Evolutionary conservation across 805 yeast genomes (phyloP).

Genomic region (Priceomyces medius): DNA sequence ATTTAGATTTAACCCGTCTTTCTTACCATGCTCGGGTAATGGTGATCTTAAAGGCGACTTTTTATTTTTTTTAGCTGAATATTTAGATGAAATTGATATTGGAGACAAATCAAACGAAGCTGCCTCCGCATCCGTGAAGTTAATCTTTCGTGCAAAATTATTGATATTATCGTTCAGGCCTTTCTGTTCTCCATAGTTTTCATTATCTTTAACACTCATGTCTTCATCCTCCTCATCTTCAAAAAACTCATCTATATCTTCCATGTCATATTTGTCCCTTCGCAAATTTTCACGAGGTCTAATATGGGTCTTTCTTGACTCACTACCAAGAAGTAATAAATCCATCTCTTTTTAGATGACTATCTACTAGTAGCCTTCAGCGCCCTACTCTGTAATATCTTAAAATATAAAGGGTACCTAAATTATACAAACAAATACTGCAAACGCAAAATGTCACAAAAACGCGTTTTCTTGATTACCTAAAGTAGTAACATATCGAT

Average conservation of each 20-base stretch:
- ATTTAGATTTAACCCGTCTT: background rate
- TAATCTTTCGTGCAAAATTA: constrained; percentile 33
- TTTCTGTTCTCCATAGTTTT: background rate
- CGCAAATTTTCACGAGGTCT: constrained; percentile 45
- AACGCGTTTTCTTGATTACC: constrained; percentile 15
- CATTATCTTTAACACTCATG: constrained; percentile 5
- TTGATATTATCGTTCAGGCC: constrained; percentile 17
- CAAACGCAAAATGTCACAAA: constrained; percentile 8
- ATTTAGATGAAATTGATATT: constrained; percentile 18
- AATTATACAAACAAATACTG: constrained; percentile 4
- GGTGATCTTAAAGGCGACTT: constrained; percentile 34
- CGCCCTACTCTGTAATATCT: constrained; percentile 1
- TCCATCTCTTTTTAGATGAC: constrained; percentile 30
- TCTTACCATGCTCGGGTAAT: constrained; percentile 19
- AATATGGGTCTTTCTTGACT: constrained; percentile 67
- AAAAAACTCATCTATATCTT: constrained; percentile 68
- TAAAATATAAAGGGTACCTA: background rate
- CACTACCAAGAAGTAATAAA: constrained; percentile 50
- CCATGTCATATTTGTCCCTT: constrained; percentile 63
- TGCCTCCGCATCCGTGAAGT: constrained; percentile 35
- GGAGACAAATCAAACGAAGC: constrained; percentile 31
- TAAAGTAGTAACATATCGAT: constrained; percentile 4
- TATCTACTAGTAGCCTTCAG: background rate
- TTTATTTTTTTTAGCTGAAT: constrained; percentile 19
- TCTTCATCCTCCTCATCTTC: constrained; percentile 42